Evolutionary conservation across 257 asterid species (phyloP), one percentile per base, ranked within the genome.

Genomic region (Salvia miltiorrhiza): DNA sequence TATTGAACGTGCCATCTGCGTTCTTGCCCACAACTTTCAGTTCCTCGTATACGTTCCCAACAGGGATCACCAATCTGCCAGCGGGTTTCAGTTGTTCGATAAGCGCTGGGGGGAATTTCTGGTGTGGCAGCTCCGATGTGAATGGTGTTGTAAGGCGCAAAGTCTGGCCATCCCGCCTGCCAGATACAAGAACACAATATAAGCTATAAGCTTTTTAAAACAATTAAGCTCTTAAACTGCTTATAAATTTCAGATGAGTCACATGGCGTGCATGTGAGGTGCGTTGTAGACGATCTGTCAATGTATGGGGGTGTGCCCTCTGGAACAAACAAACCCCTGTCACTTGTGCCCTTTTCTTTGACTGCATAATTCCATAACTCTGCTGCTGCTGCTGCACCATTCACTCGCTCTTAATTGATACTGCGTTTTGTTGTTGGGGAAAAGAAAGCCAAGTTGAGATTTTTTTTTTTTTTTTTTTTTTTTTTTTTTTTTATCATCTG

Each of bases 111-210:
- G 97, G 97, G 17, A n/a, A 93, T 86, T 63, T 87, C 91, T 8
- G 87, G 76, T 37, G 99, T 85, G 9, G 99, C 97, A 50, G 99
- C 99, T 63, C 99, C 99, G 13, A 93, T 97, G 48, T 93, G 97
- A 74, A 93, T 90, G 8, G 96, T 93, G 55, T 93, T 95, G 13
- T 90, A 93, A 3, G 97, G 99, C 35, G 96, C 96, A 53, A 69
- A 75, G 72, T 87, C 93, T 0, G 90, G 86, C 97, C 96, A 90
- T 17, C 99, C 99, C 71, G 78, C 63, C 97, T 82, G 7, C 99
- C 99, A 62, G 90, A 97, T 93, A 68, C 63, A 49, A 58, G 40
- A 23, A 50, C 50, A 70, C 14, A 35, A 28, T 45, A 67, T 35
- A 40, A 48, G 40, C 6, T 14, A 6, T 62, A 1, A 33, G n/a